These are phyloP conservation scores for Bruguiera gymnorhiza DNA, from an alignment of 345 rosid genomes.

Conservation along the genomic window DNA sequence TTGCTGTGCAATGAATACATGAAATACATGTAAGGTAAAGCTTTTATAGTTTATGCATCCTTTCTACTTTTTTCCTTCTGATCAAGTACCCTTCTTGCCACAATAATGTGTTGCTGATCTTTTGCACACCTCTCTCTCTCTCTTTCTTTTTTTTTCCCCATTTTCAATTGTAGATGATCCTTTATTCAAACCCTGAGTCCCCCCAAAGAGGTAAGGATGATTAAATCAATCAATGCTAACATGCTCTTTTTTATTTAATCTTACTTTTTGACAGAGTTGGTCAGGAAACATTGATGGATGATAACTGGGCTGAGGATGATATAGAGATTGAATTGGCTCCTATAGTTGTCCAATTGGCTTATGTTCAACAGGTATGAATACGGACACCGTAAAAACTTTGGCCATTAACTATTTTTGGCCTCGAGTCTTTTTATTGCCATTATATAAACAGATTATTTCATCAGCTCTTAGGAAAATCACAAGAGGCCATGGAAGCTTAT, in stretches of 20 bases:
- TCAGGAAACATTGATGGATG: conserved; percentile 80
- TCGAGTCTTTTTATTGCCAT: conserved; percentile 9
- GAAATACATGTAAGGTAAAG: neutral
- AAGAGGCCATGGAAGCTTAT: conserved; percentile 65
- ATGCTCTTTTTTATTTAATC: neutral
- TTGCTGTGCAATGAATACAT: neutral
- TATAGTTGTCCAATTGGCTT: conserved; percentile 78
- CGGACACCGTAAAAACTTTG: neutral
- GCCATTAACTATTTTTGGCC: neutral
- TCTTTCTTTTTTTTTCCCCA: neutral
- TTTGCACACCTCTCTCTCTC: neutral
- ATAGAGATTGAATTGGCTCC: conserved; percentile 91
- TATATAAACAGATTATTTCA: conserved; percentile 26
- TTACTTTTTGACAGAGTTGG: conserved; percentile 58
- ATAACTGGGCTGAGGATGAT: conserved; percentile 67
- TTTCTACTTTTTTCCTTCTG: neutral
- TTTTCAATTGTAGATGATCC: neutral
- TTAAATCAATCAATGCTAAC: neutral
- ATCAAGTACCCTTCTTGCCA: neutral
- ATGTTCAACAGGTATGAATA: conserved; percentile 71
- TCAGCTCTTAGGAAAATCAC: conserved; percentile 66
- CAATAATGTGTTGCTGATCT: too few relatives aligned
- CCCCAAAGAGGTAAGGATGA: neutral
- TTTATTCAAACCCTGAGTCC: neutral
- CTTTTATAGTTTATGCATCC: neutral